Conservation (phyloP, 2,329 filamentous ascomycete genomes). For the Endothia cerciana region DNA sequence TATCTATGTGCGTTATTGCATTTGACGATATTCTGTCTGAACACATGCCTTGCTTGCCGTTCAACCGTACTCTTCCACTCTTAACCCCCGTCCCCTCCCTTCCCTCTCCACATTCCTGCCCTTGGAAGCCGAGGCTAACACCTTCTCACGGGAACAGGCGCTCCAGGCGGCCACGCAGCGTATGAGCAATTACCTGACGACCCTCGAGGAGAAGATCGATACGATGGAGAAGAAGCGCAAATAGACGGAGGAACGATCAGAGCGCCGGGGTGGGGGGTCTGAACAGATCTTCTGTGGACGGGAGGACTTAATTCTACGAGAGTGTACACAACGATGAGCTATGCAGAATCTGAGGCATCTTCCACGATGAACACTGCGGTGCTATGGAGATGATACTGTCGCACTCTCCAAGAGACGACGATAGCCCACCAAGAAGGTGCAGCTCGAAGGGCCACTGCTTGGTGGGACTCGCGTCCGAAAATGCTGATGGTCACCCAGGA, state of each 20-base stretch:
- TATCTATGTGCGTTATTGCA: conserved; percentile 79
- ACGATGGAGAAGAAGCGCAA: conserved; percentile 69
- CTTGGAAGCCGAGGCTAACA: conserved; percentile 6
- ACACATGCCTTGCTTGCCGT: conserved; percentile 14
- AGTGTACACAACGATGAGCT: not conserved
- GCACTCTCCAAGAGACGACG: not conserved
- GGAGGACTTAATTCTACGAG: conserved; percentile 4
- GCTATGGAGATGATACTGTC: not conserved
- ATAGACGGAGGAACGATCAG: conserved; percentile 40
- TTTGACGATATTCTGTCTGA: conserved; percentile 38
- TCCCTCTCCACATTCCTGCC: not conserved
- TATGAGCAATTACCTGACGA: conserved; percentile 81
- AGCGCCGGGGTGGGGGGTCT: not conserved
- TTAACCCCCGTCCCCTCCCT: too few species aligned
- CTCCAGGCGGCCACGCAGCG: conserved; percentile 86
- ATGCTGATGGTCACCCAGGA: not conserved
- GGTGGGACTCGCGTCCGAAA: not conserved
- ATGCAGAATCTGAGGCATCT: not conserved
- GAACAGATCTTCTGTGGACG: not conserved
- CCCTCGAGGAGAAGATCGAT: conserved; percentile 79
- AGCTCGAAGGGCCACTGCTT: not conserved
- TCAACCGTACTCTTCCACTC: not conserved
- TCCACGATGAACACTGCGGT: not conserved
- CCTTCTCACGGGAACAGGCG: conserved; percentile 55
- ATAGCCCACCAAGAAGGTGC: not conserved